Base-by-base conservation (phyloP, 768 basidiomycete species). In the Rhodotorula babjevae region DNA sequence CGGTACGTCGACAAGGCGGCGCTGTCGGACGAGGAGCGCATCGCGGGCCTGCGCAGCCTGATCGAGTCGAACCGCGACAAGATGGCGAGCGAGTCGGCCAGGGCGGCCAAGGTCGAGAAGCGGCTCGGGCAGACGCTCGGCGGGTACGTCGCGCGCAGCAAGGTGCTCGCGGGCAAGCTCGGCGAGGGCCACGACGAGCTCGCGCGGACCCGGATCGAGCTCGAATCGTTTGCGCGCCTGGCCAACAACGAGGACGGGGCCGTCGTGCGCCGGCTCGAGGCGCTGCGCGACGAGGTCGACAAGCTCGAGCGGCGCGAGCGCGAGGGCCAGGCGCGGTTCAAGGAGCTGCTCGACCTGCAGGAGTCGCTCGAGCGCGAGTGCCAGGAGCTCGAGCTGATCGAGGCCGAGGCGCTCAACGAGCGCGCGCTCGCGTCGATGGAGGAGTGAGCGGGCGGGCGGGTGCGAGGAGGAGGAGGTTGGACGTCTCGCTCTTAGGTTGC, bases 231-330 rank as follows among this genome's bases (percentile, higher is more conserved):
- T 80, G 83, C 84, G 40, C 85, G 86, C 72, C 83, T 99, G 65
- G 86, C 86, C 64, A 81, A 83, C 59, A 87, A 88, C 77, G 96
- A 99, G 83, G 80, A 83, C 33, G 88, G 85, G 2, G 86, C 87
- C 63, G 74, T 75, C 61, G 52, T 58, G 52, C 85, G 87, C 65
- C 83, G 95, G 57, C 84, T 93, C 63, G 87, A 87, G 61, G 83
- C 84, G n/a, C 85, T 96, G 76, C 87, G 87, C 80, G 92, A 92
- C 77, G 94, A 97, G 80, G 94, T 97, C 33, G 89, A 90, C 50
- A 84, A 82, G 73, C 84, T 98, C 42, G 89, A 91, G 80, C 82
- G 84, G 69, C 84, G 90, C 76, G 96, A 97, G 82, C 83, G 85
- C 65, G 81, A 86, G 77, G 82, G 96, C 76, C 96, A 99, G 82